These are phyloP conservation scores for Paraconiothyrium sp. DNA, from an alignment of 2,329 filamentous ascomycete genomes.

Conservation along the genomic window DNA sequence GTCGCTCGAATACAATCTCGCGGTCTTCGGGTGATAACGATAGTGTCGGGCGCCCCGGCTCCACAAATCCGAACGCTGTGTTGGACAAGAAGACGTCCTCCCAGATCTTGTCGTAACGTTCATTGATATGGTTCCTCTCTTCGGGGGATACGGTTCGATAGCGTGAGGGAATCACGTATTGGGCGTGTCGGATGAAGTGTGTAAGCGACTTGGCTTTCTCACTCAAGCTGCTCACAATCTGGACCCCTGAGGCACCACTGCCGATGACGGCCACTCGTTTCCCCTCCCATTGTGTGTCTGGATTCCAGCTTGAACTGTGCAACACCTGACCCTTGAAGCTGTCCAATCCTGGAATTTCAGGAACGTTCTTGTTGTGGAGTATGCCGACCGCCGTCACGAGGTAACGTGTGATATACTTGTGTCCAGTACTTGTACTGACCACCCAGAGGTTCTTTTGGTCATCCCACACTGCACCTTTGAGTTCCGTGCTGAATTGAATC, in stretches of 20 bases:
- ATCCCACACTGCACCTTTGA: constrained; percentile 48
- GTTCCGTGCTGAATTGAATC: constrained; percentile 54
- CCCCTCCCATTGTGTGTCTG: constrained; percentile 57
- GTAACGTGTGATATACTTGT: constrained; percentile 25
- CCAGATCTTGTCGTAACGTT: constrained; percentile 47
- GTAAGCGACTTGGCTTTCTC: constrained; percentile 2
- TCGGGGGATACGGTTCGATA: constrained; percentile 33
- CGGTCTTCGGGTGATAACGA: constrained; percentile 19
- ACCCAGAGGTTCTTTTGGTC: constrained; percentile 41
- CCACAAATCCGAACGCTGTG: constrained; percentile 47
- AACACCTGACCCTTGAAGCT: constrained; percentile 52
- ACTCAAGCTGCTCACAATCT: constrained; percentile 52
- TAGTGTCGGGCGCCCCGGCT: constrained; percentile 20
- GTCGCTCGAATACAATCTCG: constrained; percentile 18
- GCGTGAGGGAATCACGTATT: constrained; percentile 65
- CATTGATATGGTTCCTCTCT: constrained; percentile 44
- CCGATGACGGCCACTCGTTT: constrained; percentile 69
- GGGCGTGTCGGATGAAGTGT: constrained; percentile 20
- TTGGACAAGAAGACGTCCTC: constrained; percentile 35
- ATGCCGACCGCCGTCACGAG: constrained; percentile 23
- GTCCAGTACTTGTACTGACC: constrained; percentile 33
- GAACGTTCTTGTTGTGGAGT: constrained; percentile 20
- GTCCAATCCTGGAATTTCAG: constrained; percentile 49
- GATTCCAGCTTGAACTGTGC: constrained; percentile 56
- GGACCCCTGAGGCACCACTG: constrained; percentile 68